Conservation (phyloP, 257 asterid genomes). For the Primulina eburnea region DNA sequence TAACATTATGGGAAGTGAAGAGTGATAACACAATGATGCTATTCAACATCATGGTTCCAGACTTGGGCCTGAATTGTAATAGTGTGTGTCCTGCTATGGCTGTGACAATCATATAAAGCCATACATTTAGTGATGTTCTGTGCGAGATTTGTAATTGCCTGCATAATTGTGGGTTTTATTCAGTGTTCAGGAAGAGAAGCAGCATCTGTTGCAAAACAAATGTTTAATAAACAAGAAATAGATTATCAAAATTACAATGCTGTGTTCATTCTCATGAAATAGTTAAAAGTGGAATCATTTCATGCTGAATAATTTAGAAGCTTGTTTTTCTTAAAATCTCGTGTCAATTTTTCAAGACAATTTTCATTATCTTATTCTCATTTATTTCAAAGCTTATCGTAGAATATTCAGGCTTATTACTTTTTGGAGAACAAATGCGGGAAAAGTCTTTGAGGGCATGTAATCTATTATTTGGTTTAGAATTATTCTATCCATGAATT, state of each 20-base stretch:
- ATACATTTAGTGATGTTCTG: neutral
- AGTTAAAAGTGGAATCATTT: neutral
- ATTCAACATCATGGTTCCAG: neutral
- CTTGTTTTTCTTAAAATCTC: neutral
- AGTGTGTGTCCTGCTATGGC: neutral
- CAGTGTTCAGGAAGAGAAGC: neutral
- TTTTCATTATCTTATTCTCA: neutral
- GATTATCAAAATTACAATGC: neutral
- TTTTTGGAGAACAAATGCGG: neutral
- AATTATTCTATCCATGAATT: neutral
- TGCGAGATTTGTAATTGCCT: neutral
- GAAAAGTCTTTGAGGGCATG: neutral
- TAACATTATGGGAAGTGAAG: conserved; percentile 3
- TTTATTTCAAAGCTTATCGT: neutral
- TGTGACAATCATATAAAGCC: neutral
- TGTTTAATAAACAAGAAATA: neutral
- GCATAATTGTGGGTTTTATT: neutral
- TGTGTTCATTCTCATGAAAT: neutral
- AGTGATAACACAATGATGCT: neutral
- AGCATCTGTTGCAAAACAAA: neutral
- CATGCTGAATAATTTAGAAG: neutral
- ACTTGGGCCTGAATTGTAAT: neutral
- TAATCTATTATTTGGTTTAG: neutral
- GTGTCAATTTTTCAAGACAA: too few relatives aligned
- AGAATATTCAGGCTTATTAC: neutral